phyloP scores from a whole-genome alignment of 148 eudicot species.

The Beta vulgaris region DNA sequence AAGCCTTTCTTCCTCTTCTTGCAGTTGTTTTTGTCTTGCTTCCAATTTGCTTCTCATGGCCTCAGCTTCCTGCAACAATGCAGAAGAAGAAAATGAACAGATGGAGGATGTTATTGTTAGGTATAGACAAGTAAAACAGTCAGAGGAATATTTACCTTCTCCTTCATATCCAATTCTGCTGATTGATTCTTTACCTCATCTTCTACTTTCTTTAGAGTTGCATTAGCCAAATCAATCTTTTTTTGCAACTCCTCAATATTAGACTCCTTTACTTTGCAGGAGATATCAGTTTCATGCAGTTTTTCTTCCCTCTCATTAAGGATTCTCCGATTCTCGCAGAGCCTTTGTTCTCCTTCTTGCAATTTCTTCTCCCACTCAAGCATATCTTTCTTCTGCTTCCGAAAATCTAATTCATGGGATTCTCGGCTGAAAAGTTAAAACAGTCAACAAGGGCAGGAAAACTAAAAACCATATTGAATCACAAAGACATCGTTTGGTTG shows the following conservation, averaged over 20 bases:
- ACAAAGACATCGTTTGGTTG: too few relatives aligned
- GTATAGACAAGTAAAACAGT: neutral
- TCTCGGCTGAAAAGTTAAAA: constrained; percentile 42
- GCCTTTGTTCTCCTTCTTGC: constrained; percentile 74
- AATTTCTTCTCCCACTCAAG: constrained; percentile 75
- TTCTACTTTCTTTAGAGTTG: constrained; percentile 50
- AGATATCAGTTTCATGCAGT: constrained; percentile 47
- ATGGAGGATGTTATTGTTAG: neutral
- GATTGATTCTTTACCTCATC: constrained; percentile 49
- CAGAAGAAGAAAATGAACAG: constrained; percentile 1
- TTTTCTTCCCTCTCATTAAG: constrained; percentile 65
- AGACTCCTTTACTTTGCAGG: constrained; percentile 51
- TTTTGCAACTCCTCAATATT: constrained; percentile 52
- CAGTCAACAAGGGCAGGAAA: constrained; percentile 1
- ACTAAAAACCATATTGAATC: neutral
- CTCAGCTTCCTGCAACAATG: constrained; percentile 62
- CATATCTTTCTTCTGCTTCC: constrained; percentile 69
- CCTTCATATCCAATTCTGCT: constrained; percentile 50
- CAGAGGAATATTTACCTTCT: constrained; percentile 47
- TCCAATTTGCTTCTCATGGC: constrained; percentile 47
- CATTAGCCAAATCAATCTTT: constrained; percentile 46
- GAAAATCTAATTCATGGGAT: constrained; percentile 50
- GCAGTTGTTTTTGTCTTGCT: constrained; percentile 57
- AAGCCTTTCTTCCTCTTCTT: constrained; percentile 59
- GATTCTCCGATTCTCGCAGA: constrained; percentile 57